Evolutionary conservation across 768 basidiomycete genomes (phyloP).

Genomic region (Boletus sp.): DNA sequence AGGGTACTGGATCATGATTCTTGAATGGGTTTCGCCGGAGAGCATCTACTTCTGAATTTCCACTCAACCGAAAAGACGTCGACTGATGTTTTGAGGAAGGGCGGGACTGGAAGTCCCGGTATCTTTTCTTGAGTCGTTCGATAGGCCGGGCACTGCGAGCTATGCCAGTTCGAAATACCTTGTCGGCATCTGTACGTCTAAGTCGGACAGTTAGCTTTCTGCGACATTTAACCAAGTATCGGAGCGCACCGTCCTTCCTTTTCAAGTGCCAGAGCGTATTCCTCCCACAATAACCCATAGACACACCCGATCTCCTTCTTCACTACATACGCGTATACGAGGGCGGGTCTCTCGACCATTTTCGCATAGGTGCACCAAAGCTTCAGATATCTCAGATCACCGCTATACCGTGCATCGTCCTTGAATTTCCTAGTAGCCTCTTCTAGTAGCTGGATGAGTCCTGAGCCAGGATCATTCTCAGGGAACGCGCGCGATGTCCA

Average conservation of each 20-base stretch:
- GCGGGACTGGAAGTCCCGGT: slow-evolving; percentile 73
- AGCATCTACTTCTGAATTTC: slow-evolving; percentile 27
- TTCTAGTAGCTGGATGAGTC: slow-evolving; percentile 77
- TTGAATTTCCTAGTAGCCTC: slow-evolving; percentile 80
- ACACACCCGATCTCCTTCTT: slow-evolving; percentile 72
- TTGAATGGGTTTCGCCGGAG: slow-evolving; percentile 37
- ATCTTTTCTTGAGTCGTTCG: slow-evolving; percentile 78
- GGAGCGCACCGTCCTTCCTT: slow-evolving; percentile 63
- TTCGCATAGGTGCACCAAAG: slow-evolving; percentile 88
- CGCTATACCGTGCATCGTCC: slow-evolving; percentile 78
- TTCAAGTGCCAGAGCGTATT: slow-evolving; percentile 82
- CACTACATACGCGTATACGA: slow-evolving; percentile 70
- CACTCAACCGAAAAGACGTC: slow-evolving; percentile 24
- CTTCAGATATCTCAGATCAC: slow-evolving; percentile 87
- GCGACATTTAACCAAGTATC: slow-evolving; percentile 2
- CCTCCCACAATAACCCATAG: slow-evolving; percentile 83
- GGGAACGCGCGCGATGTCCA: slow-evolving; percentile 85
- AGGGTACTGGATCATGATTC: slow-evolving; percentile 31
- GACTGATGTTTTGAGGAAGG: slow-evolving; percentile 28
- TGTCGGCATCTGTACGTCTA: slow-evolving; percentile 76
- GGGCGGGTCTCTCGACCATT: slow-evolving; percentile 66
- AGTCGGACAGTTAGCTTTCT: slow-evolving; percentile 3
- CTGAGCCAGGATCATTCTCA: slow-evolving; percentile 63
- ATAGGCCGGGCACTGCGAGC: slow-evolving; percentile 76
- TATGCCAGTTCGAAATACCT: slow-evolving; percentile 79